These are phyloP conservation scores for Sambucus nigra DNA, from an alignment of 129 eudicot species.

Conservation along the genomic window DNA sequence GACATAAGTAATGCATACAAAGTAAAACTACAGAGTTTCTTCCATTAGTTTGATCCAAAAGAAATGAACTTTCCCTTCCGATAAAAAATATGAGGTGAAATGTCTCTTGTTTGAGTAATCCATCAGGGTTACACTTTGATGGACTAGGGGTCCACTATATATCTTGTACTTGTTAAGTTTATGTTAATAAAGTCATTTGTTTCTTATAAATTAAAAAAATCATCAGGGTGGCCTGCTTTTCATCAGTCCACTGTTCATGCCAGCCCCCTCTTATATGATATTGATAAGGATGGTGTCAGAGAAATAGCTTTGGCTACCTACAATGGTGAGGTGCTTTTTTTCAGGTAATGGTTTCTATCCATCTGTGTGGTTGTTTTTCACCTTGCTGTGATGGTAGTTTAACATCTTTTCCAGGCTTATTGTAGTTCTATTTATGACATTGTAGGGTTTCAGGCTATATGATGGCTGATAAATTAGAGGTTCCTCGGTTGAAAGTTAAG, in stretches of 20 bases:
- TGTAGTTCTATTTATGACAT: constrained; percentile 3
- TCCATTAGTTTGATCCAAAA: background rate
- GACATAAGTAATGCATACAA: background rate
- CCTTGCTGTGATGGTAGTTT: background rate
- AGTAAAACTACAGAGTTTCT: background rate
- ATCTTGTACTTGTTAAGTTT: too few species aligned
- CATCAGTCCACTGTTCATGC: constrained; percentile 98
- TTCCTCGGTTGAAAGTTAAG: constrained; percentile 80
- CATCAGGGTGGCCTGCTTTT: constrained; percentile 98
- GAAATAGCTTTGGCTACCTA: constrained; percentile 97
- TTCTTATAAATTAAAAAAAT: too few species aligned
- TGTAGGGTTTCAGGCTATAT: constrained; percentile 84
- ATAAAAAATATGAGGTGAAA: too few species aligned
- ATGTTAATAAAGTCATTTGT: too few species aligned
- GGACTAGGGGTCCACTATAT: too few species aligned
- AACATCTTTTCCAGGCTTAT: constrained; percentile 7
- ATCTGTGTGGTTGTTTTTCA: background rate
- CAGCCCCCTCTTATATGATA: constrained; percentile 89
- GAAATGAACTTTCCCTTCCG: background rate
- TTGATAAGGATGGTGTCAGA: constrained; percentile 98
- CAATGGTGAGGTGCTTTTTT: constrained; percentile 96
- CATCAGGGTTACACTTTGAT: too few species aligned
- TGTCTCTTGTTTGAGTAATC: constrained; percentile 14
- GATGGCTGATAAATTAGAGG: constrained; percentile 90
- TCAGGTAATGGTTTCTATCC: constrained; percentile 43